Evolutionary conservation across 805 yeast genomes (phyloP), one percentile per base, ranked within the genome.

Genomic region (Ogataea chonburiensis): DNA sequence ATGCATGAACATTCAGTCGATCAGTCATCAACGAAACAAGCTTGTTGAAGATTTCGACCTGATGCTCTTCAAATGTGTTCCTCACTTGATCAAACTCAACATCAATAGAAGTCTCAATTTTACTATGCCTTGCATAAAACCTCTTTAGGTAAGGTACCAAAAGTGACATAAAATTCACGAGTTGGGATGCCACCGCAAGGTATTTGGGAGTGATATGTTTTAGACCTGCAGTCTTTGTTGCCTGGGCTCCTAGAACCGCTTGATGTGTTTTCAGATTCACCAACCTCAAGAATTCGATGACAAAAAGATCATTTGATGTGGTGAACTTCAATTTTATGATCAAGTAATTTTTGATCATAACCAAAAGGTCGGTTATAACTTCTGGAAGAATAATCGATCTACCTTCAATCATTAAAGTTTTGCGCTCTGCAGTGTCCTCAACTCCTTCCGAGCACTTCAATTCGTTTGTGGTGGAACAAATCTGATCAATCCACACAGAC

Each of bases 181-280:
- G 66, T 50, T 83, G 86, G 4, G 81, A 75, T 23, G 84, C 75
- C 24, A 82, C 66, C 0, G 87, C 80, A 33, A 83, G 54, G 55
- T 83, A 86, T 46, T 78, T 79, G 2, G 87, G 81, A 3, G 86
- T 79, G 33, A 84, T 82, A 51, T 82, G 88, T 45, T 73, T 77
- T 33, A 83, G 63, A 0, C 86, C 87, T 0, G 91, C 85, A 0
- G 88, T 75, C 45, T 77, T 61, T 2, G 85, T 81, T 1, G 91
- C 91, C 26, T 84, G 86, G 1, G 89, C 87, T 28, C 80, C 82
- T 23, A 84, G 61, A 24, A 84, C 79, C 4, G 84, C 73, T 43
- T 75, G 75, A 4, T 75, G 70, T 5, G 75, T 63, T 41, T 78
- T 73, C 12, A 75, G 56, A 47, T 82, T 81, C 50, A 75, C 61